Conservation (phyloP, 2,329 filamentous ascomycete genomes). For the Phialocephala subalpina region DNA sequence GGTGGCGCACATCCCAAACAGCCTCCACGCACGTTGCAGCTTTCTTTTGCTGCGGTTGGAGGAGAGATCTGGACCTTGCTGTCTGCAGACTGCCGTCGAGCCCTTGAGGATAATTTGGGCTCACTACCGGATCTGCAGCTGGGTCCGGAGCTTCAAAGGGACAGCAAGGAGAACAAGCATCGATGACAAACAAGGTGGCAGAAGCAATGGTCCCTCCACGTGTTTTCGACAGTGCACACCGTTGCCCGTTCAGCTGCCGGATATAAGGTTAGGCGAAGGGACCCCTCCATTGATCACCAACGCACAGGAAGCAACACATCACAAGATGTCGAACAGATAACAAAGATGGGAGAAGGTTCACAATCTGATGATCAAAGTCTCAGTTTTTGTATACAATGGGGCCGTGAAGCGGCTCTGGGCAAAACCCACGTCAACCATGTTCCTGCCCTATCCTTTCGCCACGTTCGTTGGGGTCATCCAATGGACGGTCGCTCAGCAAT, state of each 20-base stretch:
- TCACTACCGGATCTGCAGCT: slow-evolving; percentile 2
- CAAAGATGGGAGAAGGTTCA: background rate
- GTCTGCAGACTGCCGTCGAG: background rate
- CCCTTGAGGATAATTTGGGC: background rate
- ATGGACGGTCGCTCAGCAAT: background rate
- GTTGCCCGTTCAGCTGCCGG: too few relatives aligned
- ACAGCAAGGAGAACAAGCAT: background rate
- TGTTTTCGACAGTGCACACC: too few relatives aligned
- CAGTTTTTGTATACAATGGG: background rate
- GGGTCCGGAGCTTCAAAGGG: background rate
- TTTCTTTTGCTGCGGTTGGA: slow-evolving; percentile 2
- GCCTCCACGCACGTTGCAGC: slow-evolving; percentile 6
- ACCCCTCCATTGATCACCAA: background rate
- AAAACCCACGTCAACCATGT: background rate
- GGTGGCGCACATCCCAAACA: background rate
- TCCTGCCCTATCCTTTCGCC: background rate
- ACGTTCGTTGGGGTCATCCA: slow-evolving; percentile 1
- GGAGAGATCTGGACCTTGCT: background rate
- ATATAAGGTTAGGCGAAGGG: background rate
- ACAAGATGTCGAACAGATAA: background rate
- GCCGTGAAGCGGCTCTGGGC: background rate
- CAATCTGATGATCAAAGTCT: background rate
- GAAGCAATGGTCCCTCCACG: background rate
- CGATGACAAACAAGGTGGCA: background rate
- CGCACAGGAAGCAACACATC: background rate